These are phyloP conservation scores for Hymenoscyphus occultus DNA, from an alignment of 2,329 filamentous ascomycete species.

Conservation along the genomic window DNA sequence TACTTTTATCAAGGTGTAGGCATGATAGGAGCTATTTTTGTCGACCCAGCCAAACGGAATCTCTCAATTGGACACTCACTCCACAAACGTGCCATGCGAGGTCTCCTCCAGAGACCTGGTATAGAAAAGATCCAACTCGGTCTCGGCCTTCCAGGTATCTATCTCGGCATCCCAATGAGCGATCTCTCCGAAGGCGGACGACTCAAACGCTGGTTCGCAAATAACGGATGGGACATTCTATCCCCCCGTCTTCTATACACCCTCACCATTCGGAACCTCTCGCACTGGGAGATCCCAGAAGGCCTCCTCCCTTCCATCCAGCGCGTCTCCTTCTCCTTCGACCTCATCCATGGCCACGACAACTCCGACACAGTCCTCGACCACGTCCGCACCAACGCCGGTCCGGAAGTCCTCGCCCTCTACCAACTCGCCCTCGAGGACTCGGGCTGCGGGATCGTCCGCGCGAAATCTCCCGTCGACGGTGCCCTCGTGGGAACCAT, in stretches of 20 bases:
- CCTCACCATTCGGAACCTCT: conserved; percentile 58
- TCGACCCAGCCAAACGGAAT: conserved; percentile 81
- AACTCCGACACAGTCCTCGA: conserved; percentile 59
- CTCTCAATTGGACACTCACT: conserved; percentile 88
- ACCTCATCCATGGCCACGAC: conserved; percentile 62
- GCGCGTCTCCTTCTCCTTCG: conserved; percentile 52
- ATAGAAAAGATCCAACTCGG: conserved; percentile 82
- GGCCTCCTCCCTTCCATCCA: conserved; percentile 58
- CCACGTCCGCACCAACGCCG: conserved; percentile 61
- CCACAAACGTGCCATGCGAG: conserved; percentile 79
- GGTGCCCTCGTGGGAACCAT: conserved; percentile 61
- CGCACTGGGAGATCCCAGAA: conserved; percentile 59
- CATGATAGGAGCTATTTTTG: conserved; percentile 82
- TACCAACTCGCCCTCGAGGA: conserved; percentile 63
- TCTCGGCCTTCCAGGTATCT: conserved; percentile 77
- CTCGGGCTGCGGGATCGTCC: conserved; percentile 62
- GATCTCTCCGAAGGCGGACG: conserved; percentile 47
- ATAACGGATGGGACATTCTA: conserved; percentile 79
- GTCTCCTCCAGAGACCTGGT: conserved; percentile 69
- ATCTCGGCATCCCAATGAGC: conserved; percentile 75
- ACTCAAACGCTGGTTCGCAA: conserved; percentile 77
- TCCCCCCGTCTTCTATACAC: conserved; percentile 61
- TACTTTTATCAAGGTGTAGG: conserved; percentile 63
- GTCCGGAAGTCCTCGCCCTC: conserved; percentile 62
- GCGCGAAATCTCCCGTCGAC: conserved; percentile 60